Base-by-base conservation (phyloP, 495 filamentous ascomycete species). In the Acidomyces sp. region DNA sequence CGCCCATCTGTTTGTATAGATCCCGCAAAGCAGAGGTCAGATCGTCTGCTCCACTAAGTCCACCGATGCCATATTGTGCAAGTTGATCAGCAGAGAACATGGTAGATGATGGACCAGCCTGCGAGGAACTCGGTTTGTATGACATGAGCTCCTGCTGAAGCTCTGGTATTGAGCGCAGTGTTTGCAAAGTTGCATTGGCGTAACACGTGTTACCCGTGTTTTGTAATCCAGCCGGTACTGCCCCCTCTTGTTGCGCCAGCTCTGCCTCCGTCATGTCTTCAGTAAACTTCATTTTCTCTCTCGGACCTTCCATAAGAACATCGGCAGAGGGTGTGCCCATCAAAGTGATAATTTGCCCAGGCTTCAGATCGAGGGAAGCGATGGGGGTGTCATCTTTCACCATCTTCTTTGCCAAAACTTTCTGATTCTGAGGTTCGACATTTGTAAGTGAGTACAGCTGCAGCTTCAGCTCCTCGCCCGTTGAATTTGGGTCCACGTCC, bases 231-330 rank as follows among this genome's bases (percentile, higher is more conserved):
- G 90, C 83, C 10, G 90, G 90, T 34, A 67, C 85, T 30, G 88
- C 90, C 29, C 84, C 87, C 34, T 76, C 79, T 47, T 75, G 69
- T 55, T 73, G 77, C 17, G 90, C 92, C 21, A 76, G 74, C 57
- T 97, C 87, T 17, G 87, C 87, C 55, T 90, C 90, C 3, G 86
- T 93, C 90, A 97, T 94, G 57, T 97, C 90, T 59, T 97, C 90
- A 49, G 93, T 57, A 52, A 97, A 97, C 60, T 78, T 85, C 54
- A 85, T 69, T 45, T 69, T 69, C 59, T 94, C 82, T 49, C 80
- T 85, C 6, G 92, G 92, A 18, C 76, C 70, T 41, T 72, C 71
- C 34, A 93, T 65, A 21, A 55, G 62, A 17, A 62, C 63, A 6
- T 63, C 70, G 28, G 71, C 71, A 11, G 79, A 75, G 2, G 90